Evolutionary conservation across 805 yeast genomes (phyloP), one percentile per base, ranked within the genome.

Genomic region (Schizosaccharomyces lindneri): DNA sequence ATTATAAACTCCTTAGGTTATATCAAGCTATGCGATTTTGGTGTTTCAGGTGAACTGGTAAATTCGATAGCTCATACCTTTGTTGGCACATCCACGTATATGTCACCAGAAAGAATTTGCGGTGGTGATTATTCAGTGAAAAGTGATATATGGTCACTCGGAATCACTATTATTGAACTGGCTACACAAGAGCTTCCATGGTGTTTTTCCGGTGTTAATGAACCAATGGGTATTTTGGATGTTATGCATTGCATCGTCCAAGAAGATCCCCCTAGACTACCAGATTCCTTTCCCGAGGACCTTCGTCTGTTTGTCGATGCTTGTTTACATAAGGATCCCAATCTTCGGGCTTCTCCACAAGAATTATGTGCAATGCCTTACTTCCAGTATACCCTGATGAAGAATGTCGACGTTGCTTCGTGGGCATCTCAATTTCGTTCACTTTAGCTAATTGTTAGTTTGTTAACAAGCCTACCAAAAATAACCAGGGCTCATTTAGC

Each of bases 121-220:
- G 99, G 99, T 21, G 87, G 86, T 55, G 83, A 83, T 9, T 93
- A 93, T 72, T 85, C 95, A 7, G 83, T 89, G n/a, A 88, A 89
- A 66, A 90, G 95, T 48, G 99, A 93, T 70, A 90, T 93, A 13
- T 93, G 99, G 99, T 87, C 97, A 0, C 73, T 89, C 65, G 99
- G 98, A 0, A 74, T 93, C 57, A 85, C 89, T 83, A 75, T 93
- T 51, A 81, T 87, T 61, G 97, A 93, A 70, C 74, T 93, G 61
- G 90, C 95, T 0, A 80, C 85, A 2, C 97, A 97, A 0, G 76
- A 76, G 62, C 83, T 84, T 66, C 93, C 96, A 1, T 82, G 89
- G 75, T 65, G 57, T 2, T 41, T 64, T 24, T 59, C 64, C 7
- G 66, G 59, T 13, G 64, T 68, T 6, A 68, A 67, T 0, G 64